Percentiles rank a stretch among this genome's conserved stretches.
Conservation (phyloP, 2,329 filamentous ascomycete genomes). For the Cercospora sojina region DNA sequence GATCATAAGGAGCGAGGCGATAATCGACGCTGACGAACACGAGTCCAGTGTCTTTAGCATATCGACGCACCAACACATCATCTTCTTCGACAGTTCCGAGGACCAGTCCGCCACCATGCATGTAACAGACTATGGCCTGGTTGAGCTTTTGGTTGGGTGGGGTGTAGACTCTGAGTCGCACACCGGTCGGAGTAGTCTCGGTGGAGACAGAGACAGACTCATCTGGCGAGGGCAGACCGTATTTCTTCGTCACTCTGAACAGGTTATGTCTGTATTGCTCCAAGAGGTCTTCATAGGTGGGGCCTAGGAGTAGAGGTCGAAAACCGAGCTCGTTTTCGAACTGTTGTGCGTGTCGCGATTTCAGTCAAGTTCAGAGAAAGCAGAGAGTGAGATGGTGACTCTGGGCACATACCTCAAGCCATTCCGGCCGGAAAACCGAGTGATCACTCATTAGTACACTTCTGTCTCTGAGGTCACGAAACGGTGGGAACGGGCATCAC, state of each 20-base stretch:
- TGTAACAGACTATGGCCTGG: conserved; percentile 19
- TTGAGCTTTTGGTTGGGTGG: conserved; percentile 15
- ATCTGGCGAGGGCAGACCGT: conserved; percentile 14
- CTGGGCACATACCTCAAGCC: conserved; percentile 11
- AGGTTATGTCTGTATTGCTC: conserved; percentile 19
- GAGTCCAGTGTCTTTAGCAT: conserved; percentile 32
- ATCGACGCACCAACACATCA: conserved; percentile 14
- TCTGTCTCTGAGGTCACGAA: background rate
- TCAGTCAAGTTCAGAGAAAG: background rate
- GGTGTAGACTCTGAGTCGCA: conserved; percentile 18
- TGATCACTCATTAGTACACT: conserved; percentile 6
- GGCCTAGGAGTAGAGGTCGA: conserved; percentile 20
- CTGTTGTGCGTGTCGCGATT: conserved; percentile 4
- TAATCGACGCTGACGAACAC: conserved; percentile 59
- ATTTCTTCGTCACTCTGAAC: conserved; percentile 15
- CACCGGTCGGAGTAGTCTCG: conserved; percentile 15
- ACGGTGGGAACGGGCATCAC: background rate
- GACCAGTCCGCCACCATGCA: conserved; percentile 23
- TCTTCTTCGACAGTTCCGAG: conserved; percentile 22
- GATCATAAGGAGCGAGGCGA: conserved; percentile 58
- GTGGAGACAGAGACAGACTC: conserved; percentile 5
- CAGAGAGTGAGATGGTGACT: background rate
- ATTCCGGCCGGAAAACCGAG: conserved; percentile 10
- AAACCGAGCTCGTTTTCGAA: conserved; percentile 25
- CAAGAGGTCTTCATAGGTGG: conserved; percentile 20